A percentile compares a stretch with the other conserved stretches of the same genome.
These are phyloP conservation scores for Epithele typhae DNA, from an alignment of 768 basidiomycete genomes.

Conservation along the genomic window DNA sequence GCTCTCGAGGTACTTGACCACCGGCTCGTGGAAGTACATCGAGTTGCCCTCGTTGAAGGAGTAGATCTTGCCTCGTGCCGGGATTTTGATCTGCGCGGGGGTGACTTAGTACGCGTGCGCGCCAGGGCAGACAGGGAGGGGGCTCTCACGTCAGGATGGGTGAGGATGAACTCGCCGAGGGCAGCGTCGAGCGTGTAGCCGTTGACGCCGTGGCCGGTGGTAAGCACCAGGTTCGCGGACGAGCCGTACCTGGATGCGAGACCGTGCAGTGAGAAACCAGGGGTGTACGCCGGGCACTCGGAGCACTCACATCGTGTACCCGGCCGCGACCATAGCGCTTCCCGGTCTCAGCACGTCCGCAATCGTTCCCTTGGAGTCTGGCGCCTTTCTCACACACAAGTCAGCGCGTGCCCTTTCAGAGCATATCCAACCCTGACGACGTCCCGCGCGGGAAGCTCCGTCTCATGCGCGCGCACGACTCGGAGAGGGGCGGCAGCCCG, in stretches of 20 bases:
- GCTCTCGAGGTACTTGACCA: constrained; percentile 76
- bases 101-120: too few species aligned
- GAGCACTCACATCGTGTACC: constrained; percentile 83
- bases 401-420: constrained; percentile 6
- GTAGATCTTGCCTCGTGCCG: constrained; percentile 95
- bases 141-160: constrained; percentile 81
- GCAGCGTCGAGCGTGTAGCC: constrained; percentile 96
- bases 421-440: too few species aligned
- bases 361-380: constrained; percentile 74
- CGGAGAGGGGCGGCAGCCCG: too few species aligned
- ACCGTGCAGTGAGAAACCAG: neutral
- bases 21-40: constrained; percentile 86
- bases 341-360: constrained; percentile 92
- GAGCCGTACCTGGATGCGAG: constrained; percentile 69
- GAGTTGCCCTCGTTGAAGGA: constrained; percentile 99
- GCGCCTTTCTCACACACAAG: constrained; percentile 40
- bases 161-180: constrained; percentile 97
- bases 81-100: constrained; percentile 75
- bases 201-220: constrained; percentile 93
- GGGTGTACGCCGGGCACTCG: neutral
- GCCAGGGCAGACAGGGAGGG: neutral
- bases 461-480: neutral
- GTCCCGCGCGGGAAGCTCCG: neutral
- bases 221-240: constrained; percentile 92
- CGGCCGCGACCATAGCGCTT: constrained; percentile 95